phyloP scores from a whole-genome alignment of 106 monocot species.

The Dioscorea dumetorum region DNA sequence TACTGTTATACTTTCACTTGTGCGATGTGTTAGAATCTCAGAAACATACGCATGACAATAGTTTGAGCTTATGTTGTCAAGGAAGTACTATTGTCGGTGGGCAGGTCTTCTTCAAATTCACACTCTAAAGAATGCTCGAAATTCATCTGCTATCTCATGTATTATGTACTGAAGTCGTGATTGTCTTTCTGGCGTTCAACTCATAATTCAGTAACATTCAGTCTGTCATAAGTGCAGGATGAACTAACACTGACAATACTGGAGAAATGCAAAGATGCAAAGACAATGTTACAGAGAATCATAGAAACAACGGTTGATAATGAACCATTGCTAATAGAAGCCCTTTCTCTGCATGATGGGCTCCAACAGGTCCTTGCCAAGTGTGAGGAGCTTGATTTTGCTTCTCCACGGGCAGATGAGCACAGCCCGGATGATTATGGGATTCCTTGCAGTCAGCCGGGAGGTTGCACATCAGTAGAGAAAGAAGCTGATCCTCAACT shows the following conservation, averaged over 20 bases:
- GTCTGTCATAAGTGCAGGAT: conserved; percentile 27
- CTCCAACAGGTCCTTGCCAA: conserved; percentile 42
- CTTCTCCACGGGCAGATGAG: not conserved
- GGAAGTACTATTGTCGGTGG: too few relatives aligned
- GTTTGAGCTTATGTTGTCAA: not conserved
- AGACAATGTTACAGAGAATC: conserved; percentile 51
- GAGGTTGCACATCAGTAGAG: too few relatives aligned
- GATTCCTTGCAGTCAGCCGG: not conserved
- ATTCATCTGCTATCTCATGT: not conserved
- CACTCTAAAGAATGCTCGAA: too few relatives aligned
- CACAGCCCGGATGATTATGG: conserved; percentile 2
- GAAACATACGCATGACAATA: not conserved
- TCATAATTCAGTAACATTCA: not conserved
- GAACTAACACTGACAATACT: conserved; percentile 44
- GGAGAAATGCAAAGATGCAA: conserved; percentile 58
- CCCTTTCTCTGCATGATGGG: conserved; percentile 57
- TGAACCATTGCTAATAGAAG: conserved; percentile 56
- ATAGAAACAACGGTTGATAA: conserved; percentile 50
- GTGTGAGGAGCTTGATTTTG: conserved; percentile 21
- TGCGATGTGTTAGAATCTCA: not conserved
- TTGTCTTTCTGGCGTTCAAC: not conserved
- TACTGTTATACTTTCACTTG: not conserved
- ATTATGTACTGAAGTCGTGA: not conserved
- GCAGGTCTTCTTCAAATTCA: too few relatives aligned
- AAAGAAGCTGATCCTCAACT: too few relatives aligned